These are phyloP conservation scores for Ascochyta viciae-villosae DNA, from an alignment of 2,329 filamentous ascomycete genomes.

Conservation along the genomic window DNA sequence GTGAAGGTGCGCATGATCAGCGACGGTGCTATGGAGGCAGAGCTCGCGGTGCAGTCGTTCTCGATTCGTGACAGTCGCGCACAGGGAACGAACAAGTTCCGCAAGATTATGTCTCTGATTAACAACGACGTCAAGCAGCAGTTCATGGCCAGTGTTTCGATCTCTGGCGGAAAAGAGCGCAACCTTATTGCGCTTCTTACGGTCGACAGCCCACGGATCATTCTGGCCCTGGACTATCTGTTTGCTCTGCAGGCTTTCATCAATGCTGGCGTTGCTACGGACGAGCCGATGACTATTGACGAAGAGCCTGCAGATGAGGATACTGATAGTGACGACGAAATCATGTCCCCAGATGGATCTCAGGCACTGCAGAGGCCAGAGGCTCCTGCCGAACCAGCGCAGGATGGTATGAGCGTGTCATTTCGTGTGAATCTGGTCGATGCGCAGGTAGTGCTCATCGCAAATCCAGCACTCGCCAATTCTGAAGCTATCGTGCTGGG, in stretches of 20 bases:
- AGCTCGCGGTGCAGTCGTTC: conserved; percentile 91
- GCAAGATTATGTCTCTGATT: conserved; percentile 96
- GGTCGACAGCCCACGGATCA: conserved; percentile 91
- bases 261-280: conserved; percentile 68
- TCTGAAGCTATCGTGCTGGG: conserved; percentile 96
- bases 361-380: conserved; percentile 27
- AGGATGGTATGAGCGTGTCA: conserved; percentile 72
- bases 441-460: conserved; percentile 94
- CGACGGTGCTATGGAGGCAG: conserved; percentile 88
- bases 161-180: conserved; percentile 82
- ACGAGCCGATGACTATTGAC: conserved; percentile 66
- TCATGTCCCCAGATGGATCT: conserved; percentile 44
- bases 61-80: conserved; percentile 93
- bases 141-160: conserved; percentile 96
- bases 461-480: conserved; percentile 86
- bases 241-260: conserved; percentile 87
- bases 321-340: conserved; percentile 48
- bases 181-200: conserved; percentile 90
- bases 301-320: conserved; percentile 62
- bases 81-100: conserved; percentile 90
- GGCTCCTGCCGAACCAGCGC: conserved; percentile 39
- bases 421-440: conserved; percentile 95
- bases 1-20: conserved; percentile 93
- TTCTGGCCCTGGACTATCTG: conserved; percentile 94
- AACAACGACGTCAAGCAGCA: conserved; percentile 93